Percentiles rank a stretch among this genome's conserved stretches.
These are phyloP conservation scores for Scutellaria galericulata DNA, from an alignment of 257 asterid species.

Conservation along the genomic window DNA sequence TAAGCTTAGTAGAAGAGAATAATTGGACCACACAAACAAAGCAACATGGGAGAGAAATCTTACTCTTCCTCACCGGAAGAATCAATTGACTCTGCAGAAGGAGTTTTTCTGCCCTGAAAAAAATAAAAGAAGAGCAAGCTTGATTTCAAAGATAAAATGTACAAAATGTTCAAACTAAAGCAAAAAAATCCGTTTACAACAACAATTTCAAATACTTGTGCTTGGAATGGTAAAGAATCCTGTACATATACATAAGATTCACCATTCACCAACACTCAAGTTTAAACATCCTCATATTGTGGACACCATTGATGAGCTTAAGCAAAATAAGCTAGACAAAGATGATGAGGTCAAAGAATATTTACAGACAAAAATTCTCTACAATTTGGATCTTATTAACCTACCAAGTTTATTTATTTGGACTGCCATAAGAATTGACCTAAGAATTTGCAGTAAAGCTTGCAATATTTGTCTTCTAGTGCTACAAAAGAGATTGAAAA, in stretches of 20 bases:
- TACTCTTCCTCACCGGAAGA: conserved; percentile 99
- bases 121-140: conserved; percentile 33
- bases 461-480: conserved; percentile 6
- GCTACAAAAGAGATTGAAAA: conserved; percentile 3
- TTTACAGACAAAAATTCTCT: not conserved
- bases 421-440: not conserved
- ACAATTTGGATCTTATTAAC: conserved; percentile 15
- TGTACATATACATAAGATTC: conserved; percentile 11
- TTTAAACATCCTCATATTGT: conserved; percentile 21
- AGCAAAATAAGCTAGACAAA: conserved; percentile 15
- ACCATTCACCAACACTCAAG: not conserved
- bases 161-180: conserved; percentile 14
- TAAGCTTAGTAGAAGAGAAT: conserved; percentile 5
- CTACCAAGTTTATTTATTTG: not conserved
- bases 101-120: conserved; percentile 70
- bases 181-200: conserved; percentile 2
- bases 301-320: conserved; percentile 22
- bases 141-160: conserved; percentile 25
- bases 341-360: conserved; percentile 13
- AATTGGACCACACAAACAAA: conserved; percentile 26
- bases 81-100: conserved; percentile 76
- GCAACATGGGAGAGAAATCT: conserved; percentile 42
- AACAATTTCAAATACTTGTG: not conserved
- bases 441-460: conserved; percentile 1
- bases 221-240: conserved; percentile 17